phyloP scores from a whole-genome alignment of 2,329 filamentous ascomycete species.

The Colletotrichum sidae region DNA sequence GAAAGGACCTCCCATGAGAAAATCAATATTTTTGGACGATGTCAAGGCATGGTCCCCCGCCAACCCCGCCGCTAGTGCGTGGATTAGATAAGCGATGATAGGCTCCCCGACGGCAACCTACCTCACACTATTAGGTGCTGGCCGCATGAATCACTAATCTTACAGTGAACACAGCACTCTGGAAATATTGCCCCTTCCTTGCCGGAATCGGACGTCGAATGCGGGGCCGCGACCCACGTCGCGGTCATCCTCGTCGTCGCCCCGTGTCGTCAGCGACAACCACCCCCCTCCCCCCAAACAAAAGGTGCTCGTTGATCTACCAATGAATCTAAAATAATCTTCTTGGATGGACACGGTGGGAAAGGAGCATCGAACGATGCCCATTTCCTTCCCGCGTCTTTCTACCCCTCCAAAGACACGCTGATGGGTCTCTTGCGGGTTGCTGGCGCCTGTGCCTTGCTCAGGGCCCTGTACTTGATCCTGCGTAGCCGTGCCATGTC shows the following conservation, averaged over 20 bases:
- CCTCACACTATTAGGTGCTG: not conserved
- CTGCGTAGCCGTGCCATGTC: constrained; percentile 1
- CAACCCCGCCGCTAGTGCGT: constrained; percentile 19
- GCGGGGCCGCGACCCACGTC: constrained; percentile 1
- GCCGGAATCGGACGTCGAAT: constrained; percentile 17
- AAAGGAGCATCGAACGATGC: constrained; percentile 26
- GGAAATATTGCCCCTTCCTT: constrained; percentile 32
- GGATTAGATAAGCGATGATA: constrained; percentile 36
- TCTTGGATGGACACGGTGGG: constrained; percentile 20
- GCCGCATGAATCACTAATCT: constrained; percentile 34
- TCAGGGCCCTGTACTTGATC: constrained; percentile 1
- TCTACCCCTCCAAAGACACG: constrained; percentile 2
- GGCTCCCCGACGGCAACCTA: not conserved
- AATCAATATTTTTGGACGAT: constrained; percentile 35
- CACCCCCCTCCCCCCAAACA: not conserved
- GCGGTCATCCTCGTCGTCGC: not conserved
- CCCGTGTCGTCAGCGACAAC: constrained; percentile 31
- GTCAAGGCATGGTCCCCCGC: not conserved
- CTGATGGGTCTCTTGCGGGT: constrained; percentile 9
- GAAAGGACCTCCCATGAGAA: constrained; percentile 29
- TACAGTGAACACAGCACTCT: constrained; percentile 17
- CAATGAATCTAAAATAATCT: constrained; percentile 35
- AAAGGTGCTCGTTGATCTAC: constrained; percentile 32
- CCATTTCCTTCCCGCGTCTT: constrained; percentile 18
- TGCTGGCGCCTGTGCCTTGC: constrained; percentile 9